Conservation (phyloP, 352 stramenopile species). For the Paralagenidium karlingii region DNA sequence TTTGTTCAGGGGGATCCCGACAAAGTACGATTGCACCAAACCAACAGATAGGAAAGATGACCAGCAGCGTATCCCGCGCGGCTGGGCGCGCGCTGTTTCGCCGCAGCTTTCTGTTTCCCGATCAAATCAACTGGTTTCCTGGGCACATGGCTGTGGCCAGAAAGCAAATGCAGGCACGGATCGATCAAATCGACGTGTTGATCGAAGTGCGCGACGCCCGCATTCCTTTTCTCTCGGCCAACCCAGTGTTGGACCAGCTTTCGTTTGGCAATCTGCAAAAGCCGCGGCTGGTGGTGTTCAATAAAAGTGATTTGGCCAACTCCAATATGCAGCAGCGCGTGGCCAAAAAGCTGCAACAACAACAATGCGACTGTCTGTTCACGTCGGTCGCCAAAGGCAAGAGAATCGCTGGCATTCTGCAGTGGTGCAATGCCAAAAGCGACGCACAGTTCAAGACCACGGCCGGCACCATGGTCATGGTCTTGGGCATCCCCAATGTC, state of each 20-base stretch:
- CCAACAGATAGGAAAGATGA: too few species aligned
- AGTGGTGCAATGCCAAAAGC: conserved; percentile 69
- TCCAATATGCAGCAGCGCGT: conserved; percentile 73
- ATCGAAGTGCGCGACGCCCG: conserved; percentile 77
- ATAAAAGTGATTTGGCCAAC: conserved; percentile 82
- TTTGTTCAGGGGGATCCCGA: too few species aligned
- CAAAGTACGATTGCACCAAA: too few species aligned
- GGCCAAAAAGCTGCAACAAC: conserved; percentile 32
- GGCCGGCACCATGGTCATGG: conserved; percentile 80
- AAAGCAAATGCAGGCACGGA: conserved; percentile 67
- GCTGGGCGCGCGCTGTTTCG: too few species aligned
- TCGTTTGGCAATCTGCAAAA: conserved; percentile 66
- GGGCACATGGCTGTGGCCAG: conserved; percentile 76
- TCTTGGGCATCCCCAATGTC: conserved; percentile 85
- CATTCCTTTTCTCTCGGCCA: conserved; percentile 75
- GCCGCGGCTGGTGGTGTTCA: conserved; percentile 73
- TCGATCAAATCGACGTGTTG: conserved; percentile 71
- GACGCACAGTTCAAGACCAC: conserved; percentile 74
- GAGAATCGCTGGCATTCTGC: conserved; percentile 55
- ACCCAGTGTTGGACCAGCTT: conserved; percentile 66
- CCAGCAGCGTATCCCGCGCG: too few species aligned
- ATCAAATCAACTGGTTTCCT: conserved; percentile 84
- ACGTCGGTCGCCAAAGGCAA: conserved; percentile 69
- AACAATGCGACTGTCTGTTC: conserved; percentile 52
- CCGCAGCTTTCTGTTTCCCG: conserved; percentile 59